These are phyloP conservation scores for Kwoniella pini DNA, from an alignment of 768 basidiomycete species.

Conservation along the genomic window DNA sequence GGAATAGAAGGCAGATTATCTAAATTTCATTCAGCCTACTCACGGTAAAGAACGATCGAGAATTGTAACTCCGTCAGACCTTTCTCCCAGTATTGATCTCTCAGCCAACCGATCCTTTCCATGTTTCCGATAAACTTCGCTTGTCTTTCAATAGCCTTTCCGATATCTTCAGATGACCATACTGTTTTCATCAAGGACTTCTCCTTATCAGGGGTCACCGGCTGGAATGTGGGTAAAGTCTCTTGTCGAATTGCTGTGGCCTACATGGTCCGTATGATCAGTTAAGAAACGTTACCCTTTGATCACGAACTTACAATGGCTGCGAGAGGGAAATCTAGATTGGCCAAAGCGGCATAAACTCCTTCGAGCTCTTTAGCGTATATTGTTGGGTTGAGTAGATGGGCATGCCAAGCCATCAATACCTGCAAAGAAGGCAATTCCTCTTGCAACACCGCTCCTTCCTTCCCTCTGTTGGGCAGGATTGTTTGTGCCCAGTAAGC, in stretches of 20 bases:
- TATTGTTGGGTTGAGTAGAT: constrained; percentile 35
- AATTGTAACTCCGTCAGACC: constrained; percentile 16
- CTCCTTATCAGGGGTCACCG: not conserved
- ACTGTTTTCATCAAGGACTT: not conserved
- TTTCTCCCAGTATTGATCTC: constrained; percentile 16
- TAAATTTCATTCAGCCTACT: constrained; percentile 4
- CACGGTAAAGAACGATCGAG: constrained; percentile 36
- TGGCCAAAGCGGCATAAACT: constrained; percentile 4
- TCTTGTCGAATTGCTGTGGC: constrained; percentile 16
- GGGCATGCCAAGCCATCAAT: constrained; percentile 40
- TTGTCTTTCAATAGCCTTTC: constrained; percentile 30
- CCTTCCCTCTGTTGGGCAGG: not conserved
- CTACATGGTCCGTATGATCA: not conserved
- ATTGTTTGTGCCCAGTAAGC: constrained; percentile 6
- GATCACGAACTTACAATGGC: constrained; percentile 14
- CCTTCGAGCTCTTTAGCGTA: constrained; percentile 20
- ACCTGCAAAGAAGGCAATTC: constrained; percentile 23
- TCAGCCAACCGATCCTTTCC: constrained; percentile 37
- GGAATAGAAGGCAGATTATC: not conserved
- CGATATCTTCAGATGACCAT: constrained; percentile 23
- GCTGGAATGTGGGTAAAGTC: not conserved
- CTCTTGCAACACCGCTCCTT: not conserved
- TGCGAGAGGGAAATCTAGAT: constrained; percentile 3
- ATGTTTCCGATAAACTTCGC: constrained; percentile 38
- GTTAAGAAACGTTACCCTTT: not conserved